Percentiles rank a stretch among this genome's conserved stretches.
phyloP scores from a whole-genome alignment of 257 asterid genomes.

The Solanum dulcamara region DNA sequence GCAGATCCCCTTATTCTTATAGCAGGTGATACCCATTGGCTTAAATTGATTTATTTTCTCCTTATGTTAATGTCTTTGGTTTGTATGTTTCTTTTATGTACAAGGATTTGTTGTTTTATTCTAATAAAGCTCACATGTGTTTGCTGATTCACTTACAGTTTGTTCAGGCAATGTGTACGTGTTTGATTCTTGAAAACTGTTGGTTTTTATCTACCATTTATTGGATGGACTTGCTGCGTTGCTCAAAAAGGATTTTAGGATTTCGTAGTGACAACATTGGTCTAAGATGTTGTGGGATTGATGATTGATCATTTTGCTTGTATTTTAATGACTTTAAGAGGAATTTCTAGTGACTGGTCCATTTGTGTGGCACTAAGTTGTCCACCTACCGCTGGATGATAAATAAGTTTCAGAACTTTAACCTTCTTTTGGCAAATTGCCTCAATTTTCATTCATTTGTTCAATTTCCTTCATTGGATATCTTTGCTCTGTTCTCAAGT shows the following conservation, averaged over 20 bases:
- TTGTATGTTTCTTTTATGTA: background rate
- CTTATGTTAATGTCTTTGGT: background rate
- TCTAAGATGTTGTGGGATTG: background rate
- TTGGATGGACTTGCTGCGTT: conserved; percentile 3
- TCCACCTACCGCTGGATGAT: background rate
- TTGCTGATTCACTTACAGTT: conserved; percentile 21
- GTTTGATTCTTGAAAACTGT: conserved; percentile 13
- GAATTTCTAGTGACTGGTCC: background rate
- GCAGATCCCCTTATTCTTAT: conserved; percentile 69
- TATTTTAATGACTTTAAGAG: background rate
- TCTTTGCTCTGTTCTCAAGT: background rate
- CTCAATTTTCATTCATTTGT: background rate
- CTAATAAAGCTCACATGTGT: conserved; percentile 18
- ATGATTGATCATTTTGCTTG: background rate
- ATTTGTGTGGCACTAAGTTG: background rate
- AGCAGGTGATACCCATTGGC: conserved; percentile 97
- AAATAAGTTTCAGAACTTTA: background rate
- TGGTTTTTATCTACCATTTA: conserved; percentile 3
- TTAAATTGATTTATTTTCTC: background rate
- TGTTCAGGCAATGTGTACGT: conserved; percentile 14
- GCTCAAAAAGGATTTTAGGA: conserved; percentile 3
- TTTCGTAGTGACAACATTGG: conserved; percentile 9
- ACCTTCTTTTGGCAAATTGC: background rate
- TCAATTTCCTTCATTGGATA: background rate
- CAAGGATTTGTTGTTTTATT: background rate